Evolutionary conservation across 257 asterid species (phyloP).

Genomic region (Solanum lignicaule): DNA sequence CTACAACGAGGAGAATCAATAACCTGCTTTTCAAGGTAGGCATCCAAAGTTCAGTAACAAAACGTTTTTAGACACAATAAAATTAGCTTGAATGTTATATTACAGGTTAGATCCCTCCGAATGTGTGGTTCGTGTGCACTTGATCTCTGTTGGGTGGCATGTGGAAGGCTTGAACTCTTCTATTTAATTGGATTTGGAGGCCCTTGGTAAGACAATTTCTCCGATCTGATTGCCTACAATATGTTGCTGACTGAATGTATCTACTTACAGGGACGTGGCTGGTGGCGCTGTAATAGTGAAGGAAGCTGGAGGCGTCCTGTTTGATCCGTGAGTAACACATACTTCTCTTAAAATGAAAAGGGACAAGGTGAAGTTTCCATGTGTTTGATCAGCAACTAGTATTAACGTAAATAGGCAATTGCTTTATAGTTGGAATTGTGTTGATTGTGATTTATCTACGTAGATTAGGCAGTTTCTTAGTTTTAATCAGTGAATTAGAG

Average conservation of each 20-base stretch:
- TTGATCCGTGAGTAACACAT: constrained; percentile 60
- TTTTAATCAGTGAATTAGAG: background rate
- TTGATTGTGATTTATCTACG: background rate
- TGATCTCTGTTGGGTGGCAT: constrained; percentile 79
- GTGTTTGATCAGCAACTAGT: background rate
- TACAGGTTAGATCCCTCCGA: constrained; percentile 75
- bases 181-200: constrained; percentile 77
- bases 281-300: constrained; percentile 72
- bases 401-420: background rate
- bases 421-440: background rate
- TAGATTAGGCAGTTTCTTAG: background rate
- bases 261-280: constrained; percentile 63
- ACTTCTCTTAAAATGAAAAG: background rate
- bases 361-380: background rate
- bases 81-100: background rate
- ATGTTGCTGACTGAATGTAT: background rate
- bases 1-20: constrained; percentile 52
- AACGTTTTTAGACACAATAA: background rate
- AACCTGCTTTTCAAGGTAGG: constrained; percentile 67
- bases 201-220: constrained; percentile 41
- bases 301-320: constrained; percentile 78
- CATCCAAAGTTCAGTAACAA: background rate
- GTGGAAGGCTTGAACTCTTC: constrained; percentile 79
- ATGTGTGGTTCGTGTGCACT: constrained; percentile 90
- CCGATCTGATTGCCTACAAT: background rate